Base-by-base conservation (phyloP, 371 early-diverging fungal species). In the Amoeboaphelidium protococcarum region DNA sequence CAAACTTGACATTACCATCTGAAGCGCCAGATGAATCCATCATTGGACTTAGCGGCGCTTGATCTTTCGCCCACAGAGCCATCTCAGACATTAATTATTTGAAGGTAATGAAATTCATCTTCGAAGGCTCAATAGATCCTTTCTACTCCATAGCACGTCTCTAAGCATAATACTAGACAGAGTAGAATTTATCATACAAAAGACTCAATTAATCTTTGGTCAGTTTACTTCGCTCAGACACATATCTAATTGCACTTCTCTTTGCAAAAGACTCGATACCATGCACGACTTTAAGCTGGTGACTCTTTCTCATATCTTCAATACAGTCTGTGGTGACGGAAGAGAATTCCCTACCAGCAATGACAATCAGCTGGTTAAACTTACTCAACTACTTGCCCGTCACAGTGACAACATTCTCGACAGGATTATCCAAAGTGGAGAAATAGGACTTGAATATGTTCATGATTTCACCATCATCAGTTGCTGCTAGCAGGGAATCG, bases 271-370 rank as follows among this genome's bases (percentile, higher is more conserved):
- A 74, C 59, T 88, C 88, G 50, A 95, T 77, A 20, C 82, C 79
- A 50, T 91, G 90, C n/a, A 86, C 82, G 13, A 92, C 85, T 54
- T 83, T 82, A 47, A 89, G 71, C 61, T 88, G 88, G 56, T 78
- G 75, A n/a, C 73, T 69, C 44, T 79, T 75, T 27, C 96, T 71
- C 46, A 89, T 61, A 44, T 87, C 87, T 2, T 69, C 63, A 23
- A 95, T 72, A 50, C 67, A 56, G 10, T 75, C 78, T 25, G 76
- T 70, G 2, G 82, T 82, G 2, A 95, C 71, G 40, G 57, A 63
- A 23, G 79, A 72, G 56, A 91, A 95, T 49, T 92, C 94, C 43
- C 78, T 74, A 56, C 80, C 85, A 0, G 96, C 92, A 13, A 85
- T 77, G 48, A 76, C 56, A 63, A 95, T 71, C 21, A 95, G 64